These are phyloP conservation scores for Talaromyces ruber DNA, from an alignment of 495 filamentous ascomycete species.

Conservation along the genomic window DNA sequence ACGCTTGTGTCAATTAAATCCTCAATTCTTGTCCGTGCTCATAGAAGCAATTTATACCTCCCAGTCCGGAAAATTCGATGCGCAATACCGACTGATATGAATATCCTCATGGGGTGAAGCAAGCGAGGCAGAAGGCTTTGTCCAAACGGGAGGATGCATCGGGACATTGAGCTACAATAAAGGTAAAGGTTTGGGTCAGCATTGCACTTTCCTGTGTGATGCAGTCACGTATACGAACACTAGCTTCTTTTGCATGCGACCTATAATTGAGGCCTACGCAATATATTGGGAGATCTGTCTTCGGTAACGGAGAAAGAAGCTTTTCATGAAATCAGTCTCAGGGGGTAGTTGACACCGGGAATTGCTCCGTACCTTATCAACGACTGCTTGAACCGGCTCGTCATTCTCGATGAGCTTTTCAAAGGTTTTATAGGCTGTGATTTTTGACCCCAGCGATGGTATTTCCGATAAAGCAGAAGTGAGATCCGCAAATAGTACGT, in stretches of 20 bases:
- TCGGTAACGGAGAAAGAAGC: slow-evolving; percentile 16
- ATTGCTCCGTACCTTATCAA: slow-evolving; percentile 17
- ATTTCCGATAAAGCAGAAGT: neutral
- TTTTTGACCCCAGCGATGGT: slow-evolving; percentile 2
- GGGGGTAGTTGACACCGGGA: neutral
- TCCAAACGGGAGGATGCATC: slow-evolving; percentile 29
- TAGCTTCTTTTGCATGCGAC: slow-evolving; percentile 31
- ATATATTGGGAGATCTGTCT: slow-evolving; percentile 14
- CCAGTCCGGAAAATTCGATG: slow-evolving; percentile 25
- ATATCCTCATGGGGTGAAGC: slow-evolving; percentile 25
- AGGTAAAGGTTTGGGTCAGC: neutral
- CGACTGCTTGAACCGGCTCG: slow-evolving; percentile 9
- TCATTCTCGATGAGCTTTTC: slow-evolving; percentile 9
- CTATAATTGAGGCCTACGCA: slow-evolving; percentile 38
- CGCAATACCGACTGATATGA: slow-evolving; percentile 26
- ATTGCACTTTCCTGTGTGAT: neutral
- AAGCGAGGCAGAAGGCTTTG: slow-evolving; percentile 28
- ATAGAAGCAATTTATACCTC: slow-evolving; percentile 11
- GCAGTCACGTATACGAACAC: slow-evolving; percentile 11
- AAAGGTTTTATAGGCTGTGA: slow-evolving; percentile 9
- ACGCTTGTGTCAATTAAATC: neutral
- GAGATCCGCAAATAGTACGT: neutral
- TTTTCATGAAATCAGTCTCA: neutral
- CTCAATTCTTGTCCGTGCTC: neutral
- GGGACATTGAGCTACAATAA: slow-evolving; percentile 22